Base-by-base conservation (phyloP, 2,329 filamentous ascomycete genomes). In the Tolypocladium ophioglossoides region DNA sequence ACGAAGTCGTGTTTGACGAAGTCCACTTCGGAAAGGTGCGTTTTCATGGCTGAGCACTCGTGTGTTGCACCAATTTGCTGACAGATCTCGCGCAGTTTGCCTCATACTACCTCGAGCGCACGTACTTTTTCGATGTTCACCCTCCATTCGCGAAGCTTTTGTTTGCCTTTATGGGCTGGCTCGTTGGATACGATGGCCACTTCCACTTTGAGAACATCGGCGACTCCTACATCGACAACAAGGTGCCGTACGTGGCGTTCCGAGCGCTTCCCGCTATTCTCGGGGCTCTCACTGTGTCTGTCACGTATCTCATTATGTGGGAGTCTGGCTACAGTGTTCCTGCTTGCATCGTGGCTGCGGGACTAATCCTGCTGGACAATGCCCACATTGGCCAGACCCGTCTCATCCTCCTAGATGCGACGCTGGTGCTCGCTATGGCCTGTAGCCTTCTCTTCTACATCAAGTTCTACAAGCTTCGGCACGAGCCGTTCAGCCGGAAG, bases 151-250 rank as follows among this genome's bases (percentile, higher is more conserved):
- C 89, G 72, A 99, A 99, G 78, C 90, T 99, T 57, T 85, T 99
- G 51, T 97, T 97, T 69, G 94, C 91, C 62, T 83, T 96, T 60
- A 91, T 96, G 74, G 94, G 94, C 69, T 99, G 94, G 94, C 81
- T 97, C 53, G 89, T 97, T 52, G 94, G 94, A 66, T 99, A 95
- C 71, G 89, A 97, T 74, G 94, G 94, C 62, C 85, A 91, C 68
- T 99, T 97, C 75, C 84, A 96, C 68, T 99, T 99, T 73, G 94
- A 99, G 64, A 99, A 97, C 76, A 99, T 99, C 70, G 94, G 94
- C 67, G 94, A 97, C 70, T 97, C 92, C 20, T 99, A 99, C 77
- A 89, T 97, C 64, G 82, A 85, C 56, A 96, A 99, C 79, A 94
- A 95, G 69, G 91, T 99, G 44, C 94, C 94, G 39, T 99, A 99